These are phyloP conservation scores for Ceratocystis diversiconidia DNA, from an alignment of 2,329 filamentous ascomycete genomes.

Conservation along the genomic window DNA sequence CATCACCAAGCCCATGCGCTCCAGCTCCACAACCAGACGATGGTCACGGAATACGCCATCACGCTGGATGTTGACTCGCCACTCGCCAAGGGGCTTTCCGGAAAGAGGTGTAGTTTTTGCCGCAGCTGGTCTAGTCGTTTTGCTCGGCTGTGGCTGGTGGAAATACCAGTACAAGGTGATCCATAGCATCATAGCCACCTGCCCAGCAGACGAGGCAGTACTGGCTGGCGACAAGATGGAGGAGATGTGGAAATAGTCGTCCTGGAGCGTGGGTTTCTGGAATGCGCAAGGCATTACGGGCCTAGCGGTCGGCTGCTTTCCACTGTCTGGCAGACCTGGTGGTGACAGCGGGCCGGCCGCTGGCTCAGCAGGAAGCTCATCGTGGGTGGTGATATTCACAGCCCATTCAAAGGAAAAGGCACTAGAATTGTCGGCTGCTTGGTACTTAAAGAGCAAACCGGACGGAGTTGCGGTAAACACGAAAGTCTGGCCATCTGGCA, in stretches of 20 bases:
- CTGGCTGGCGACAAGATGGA: conserved; percentile 75
- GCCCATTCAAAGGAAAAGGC: conserved; percentile 82
- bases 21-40: conserved; percentile 76
- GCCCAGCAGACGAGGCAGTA: conserved; percentile 69
- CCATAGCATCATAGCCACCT: conserved; percentile 96
- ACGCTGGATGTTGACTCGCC: conserved; percentile 69
- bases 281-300: conserved; percentile 31
- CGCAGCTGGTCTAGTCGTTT: conserved; percentile 43
- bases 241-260: conserved; percentile 80
- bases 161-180: conserved; percentile 95
- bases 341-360: background rate
- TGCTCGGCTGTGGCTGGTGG: conserved; percentile 62
- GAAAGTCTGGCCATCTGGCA: conserved; percentile 79
- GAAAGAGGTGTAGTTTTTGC: conserved; percentile 50
- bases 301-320: background rate
- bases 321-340: background rate
- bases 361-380: conserved; percentile 21
- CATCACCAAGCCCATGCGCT: conserved; percentile 78
- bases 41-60: conserved; percentile 79
- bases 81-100: conserved; percentile 70
- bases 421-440: conserved; percentile 55
- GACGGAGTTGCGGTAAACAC: conserved; percentile 76
- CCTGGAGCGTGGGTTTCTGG: conserved; percentile 56
- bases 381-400: conserved; percentile 64
- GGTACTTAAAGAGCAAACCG: conserved; percentile 78